Base-by-base conservation (phyloP, 1,284 basidiomycete genomes). In the Schizophyllum amplum region DNA sequence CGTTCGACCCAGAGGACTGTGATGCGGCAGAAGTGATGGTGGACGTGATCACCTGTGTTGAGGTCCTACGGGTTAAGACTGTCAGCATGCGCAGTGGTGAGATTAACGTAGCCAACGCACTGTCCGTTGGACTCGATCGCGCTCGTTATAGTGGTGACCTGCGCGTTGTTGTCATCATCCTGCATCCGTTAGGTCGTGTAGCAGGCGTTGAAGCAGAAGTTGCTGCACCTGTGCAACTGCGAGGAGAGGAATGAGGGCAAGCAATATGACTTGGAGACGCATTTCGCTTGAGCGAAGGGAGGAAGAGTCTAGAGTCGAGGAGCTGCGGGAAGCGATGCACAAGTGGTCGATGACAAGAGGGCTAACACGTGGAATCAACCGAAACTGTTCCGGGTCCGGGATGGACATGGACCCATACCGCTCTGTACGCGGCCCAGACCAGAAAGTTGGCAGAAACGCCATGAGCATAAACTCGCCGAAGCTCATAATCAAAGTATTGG, bases 181-280 rank as follows among this genome's bases (percentile, higher is more conserved):
- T 65, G 66, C 26, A 67, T 66, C 33, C 60, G 59, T 57, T 64
- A 57, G 58, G 62, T 62, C 20, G 66, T 53, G 22, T 60, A 62
- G 26, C 56, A 53, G 17, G 33, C 33, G 7, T 9, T 9, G 33
- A 42, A 17, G 13, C 3, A 42, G 13, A 9, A 2, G 33, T 9
- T 42, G 11, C 33, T n/a, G 33, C 33, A 42, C 33, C 33, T 42
- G 33, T 9, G 33, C 51, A 58, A 55, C 51, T 46, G 52, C 71
- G 63, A 75, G 73, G 23, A 73, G 70, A 26, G 67, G 61, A 21
- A 69, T 63, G 53, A 73, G 61, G 33, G 72, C 71, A 9, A 71
- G 55, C 24, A 69, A 55, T 47, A 72, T 61, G 49, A 63, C 57
- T 11, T 67, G 59, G 23, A 72, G 61, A 52, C 70, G 52, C 33